Percentiles rank a stretch among this genome's conserved stretches.
phyloP scores from a whole-genome alignment of 108 stramenopile genomes.

The Cyclotella sp. region DNA sequence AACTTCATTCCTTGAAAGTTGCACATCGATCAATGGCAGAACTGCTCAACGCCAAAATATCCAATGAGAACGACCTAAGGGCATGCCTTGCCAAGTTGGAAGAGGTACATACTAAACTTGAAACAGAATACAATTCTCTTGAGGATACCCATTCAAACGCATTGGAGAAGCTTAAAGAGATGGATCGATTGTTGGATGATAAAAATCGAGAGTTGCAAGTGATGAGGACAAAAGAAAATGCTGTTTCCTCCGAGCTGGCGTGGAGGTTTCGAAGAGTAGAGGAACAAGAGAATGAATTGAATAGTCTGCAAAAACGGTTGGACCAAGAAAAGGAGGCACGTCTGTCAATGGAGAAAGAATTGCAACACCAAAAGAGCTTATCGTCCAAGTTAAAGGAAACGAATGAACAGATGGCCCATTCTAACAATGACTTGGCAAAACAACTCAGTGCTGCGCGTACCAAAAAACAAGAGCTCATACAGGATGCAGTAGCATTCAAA shows the following conservation, averaged over 20 bases:
- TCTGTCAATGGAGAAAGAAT: conserved; percentile 4
- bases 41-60: conserved; percentile 18
- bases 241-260: conserved; percentile 21
- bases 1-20: conserved; percentile 16
- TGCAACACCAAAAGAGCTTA: background rate
- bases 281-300: background rate
- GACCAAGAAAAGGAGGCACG: conserved; percentile 9
- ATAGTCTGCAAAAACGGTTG: conserved; percentile 1
- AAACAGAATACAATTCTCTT: background rate
- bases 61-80: conserved; percentile 10
- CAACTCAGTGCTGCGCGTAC: background rate
- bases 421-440: background rate
- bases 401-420: background rate
- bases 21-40: conserved; percentile 22
- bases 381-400: background rate
- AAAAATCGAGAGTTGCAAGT: conserved; percentile 10
- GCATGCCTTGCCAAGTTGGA: conserved; percentile 11
- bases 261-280: conserved; percentile 10
- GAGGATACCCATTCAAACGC: background rate
- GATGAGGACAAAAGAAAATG: conserved; percentile 24
- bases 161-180: background rate
- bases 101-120: conserved; percentile 1
- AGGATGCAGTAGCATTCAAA: background rate
- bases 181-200: background rate
- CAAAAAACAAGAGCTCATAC: background rate